Evolutionary conservation across 2,329 filamentous ascomycete species (phyloP), one percentile per base, ranked within the genome.

Genomic region (Aspergillus sp.): DNA sequence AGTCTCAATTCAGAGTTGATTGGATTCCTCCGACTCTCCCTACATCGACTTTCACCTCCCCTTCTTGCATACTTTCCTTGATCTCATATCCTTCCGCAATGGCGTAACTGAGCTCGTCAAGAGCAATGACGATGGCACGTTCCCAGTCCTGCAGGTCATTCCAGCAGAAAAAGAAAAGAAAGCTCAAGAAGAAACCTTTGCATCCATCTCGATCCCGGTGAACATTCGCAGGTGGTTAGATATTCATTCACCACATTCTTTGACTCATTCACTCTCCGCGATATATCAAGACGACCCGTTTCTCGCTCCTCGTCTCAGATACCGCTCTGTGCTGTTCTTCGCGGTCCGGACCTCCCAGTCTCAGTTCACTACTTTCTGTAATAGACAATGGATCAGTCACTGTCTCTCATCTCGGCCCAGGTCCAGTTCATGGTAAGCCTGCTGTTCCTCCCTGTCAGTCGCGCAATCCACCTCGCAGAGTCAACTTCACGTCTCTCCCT

Each of bases 391-490:
- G 64, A 66, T 16, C 63, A 64, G 36, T 64, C 64, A 25, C 45
- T 67, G 19, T 63, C 64, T 45, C 60, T 67, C 21, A 62, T 64
- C 44, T 67, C 65, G 45, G 65, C 64, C 46, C 65, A 66, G 51
- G 65, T 68, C 54, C 64, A 67, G 55, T 64, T 68, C 43, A 66
- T 66, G 58, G 65, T 68, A 46, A 59, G 64, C 50, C 41, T 40
- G 41, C 19, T 49, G 20, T 16, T 43, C 17, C 17, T 52, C 20
- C 14, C 17, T 20, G 16, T 20, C 11, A 38, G 9, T 49, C 21
- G 40, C 19, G 40, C 40, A 42, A 42, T 42, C 19, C 6, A 5
- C 19, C 19, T 5, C 21, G 40, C 16, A 42, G 9, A 29, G 7
- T 29, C 25, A 29, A 29, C 11, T 44, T 14, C 40, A 43, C 17